Percentiles rank a stretch among this genome's conserved stretches.
phyloP scores from a whole-genome alignment of 2,329 filamentous ascomycete genomes.

The Trichophaea hybrida region DNA sequence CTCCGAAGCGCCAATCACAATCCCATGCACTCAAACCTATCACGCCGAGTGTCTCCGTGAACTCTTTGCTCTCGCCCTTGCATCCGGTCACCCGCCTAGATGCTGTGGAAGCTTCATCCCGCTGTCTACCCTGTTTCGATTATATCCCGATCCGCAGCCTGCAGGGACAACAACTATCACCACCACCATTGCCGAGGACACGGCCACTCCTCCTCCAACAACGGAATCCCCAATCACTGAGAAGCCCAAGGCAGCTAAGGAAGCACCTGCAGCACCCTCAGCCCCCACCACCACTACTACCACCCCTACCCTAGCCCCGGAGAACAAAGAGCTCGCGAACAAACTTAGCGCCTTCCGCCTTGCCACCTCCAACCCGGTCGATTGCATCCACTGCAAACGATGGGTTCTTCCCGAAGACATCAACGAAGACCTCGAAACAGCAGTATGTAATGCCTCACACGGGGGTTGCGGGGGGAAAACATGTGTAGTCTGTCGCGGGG shows the following conservation, averaged over 20 bases:
- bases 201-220: neutral
- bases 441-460: neutral
- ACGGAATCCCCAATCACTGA: neutral
- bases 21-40: neutral
- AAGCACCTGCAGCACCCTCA: no score
- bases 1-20: neutral
- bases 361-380: neutral
- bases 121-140: neutral
- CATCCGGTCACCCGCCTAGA: neutral
- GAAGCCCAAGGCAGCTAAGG: no score
- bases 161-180: neutral
- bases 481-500: neutral
- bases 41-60: neutral
- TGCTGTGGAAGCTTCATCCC: conserved; percentile 1
- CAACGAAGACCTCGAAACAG: neutral
- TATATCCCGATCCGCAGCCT: neutral
- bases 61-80: neutral
- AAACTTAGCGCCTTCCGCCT: neutral
- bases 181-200: neutral
- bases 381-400: neutral
- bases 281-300: neutral
- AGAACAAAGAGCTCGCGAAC: neutral
- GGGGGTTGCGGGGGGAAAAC: neutral
- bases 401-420: conserved; percentile 1
- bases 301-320: neutral